Percentiles rank a stretch among this genome's conserved stretches.
phyloP scores from a whole-genome alignment of 1,284 basidiomycete species.

The Meira nashicola region DNA sequence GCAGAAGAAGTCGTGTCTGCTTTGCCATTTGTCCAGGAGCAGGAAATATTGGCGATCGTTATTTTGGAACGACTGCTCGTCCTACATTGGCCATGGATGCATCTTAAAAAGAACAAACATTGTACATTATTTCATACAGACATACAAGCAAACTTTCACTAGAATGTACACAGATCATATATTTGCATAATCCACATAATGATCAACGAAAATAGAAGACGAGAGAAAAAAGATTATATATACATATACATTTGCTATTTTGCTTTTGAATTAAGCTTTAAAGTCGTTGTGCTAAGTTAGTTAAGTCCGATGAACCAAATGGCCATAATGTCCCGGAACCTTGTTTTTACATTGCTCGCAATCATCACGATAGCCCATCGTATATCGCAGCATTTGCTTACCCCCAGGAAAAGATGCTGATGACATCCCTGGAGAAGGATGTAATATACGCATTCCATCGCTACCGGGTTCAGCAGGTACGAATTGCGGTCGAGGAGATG shows the following conservation, averaged over 20 bases:
- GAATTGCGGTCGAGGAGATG: constrained; percentile 1
- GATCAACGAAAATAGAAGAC: too few species aligned
- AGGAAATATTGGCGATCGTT: constrained; percentile 48
- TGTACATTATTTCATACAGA: too few species aligned
- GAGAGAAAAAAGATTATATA: too few species aligned
- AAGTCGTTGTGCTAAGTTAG: too few species aligned
- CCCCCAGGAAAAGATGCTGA: background rate
- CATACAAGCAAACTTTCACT: too few species aligned
- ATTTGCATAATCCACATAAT: too few species aligned
- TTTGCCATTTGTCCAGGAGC: constrained; percentile 48
- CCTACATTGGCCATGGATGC: background rate
- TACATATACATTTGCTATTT: too few species aligned
- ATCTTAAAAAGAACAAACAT: too few species aligned
- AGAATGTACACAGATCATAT: too few species aligned
- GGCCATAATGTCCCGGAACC: constrained; percentile 4
- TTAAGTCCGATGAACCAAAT: background rate
- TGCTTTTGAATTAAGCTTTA: too few species aligned
- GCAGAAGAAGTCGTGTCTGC: background rate
- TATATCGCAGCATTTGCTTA: constrained; percentile 5
- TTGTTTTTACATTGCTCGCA: constrained; percentile 5
- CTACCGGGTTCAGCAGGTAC: background rate
- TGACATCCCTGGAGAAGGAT: background rate
- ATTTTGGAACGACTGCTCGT: constrained; percentile 29
- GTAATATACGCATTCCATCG: background rate
- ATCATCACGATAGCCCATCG: constrained; percentile 10